A percentile compares a stretch with the other conserved stretches of the same genome.
phyloP scores from a whole-genome alignment of 805 yeast genomes.

The Suhomyces tanzawaensis region DNA sequence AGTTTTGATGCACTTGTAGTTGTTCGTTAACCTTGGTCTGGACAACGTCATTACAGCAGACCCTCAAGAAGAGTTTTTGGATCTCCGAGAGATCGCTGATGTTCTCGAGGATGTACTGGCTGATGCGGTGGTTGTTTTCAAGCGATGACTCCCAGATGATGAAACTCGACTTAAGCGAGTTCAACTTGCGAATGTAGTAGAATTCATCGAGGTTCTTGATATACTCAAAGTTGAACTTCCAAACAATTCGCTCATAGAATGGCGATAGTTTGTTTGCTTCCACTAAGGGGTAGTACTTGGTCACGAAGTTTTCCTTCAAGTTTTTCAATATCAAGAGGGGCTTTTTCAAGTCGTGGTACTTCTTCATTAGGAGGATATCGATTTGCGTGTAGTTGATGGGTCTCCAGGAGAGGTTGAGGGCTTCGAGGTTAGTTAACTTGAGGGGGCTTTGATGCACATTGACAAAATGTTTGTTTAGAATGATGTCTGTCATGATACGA shows the following conservation, averaged over 20 bases:
- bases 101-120: slow-evolving; percentile 15
- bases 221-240: slow-evolving; percentile 42
- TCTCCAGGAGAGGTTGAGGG: slow-evolving; percentile 10
- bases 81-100: slow-evolving; percentile 17
- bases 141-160: slow-evolving; percentile 40
- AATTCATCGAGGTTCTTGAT: slow-evolving; percentile 19
- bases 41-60: slow-evolving; percentile 16
- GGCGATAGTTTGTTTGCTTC: slow-evolving; percentile 22
- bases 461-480: slow-evolving; percentile 24
- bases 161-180: slow-evolving; percentile 23
- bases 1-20: slow-evolving; percentile 9
- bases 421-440: slow-evolving; percentile 6
- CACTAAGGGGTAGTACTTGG: slow-evolving; percentile 25
- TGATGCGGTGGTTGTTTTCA: slow-evolving; percentile 8
- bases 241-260: slow-evolving; percentile 40
- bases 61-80: slow-evolving; percentile 24
- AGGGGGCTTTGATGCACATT: slow-evolving; percentile 18
- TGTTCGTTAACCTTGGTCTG: slow-evolving; percentile 15
- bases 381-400: slow-evolving; percentile 29
- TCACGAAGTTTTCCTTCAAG: slow-evolving; percentile 27
- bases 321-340: slow-evolving; percentile 31
- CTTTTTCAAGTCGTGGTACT: slow-evolving; percentile 32
- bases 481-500: slow-evolving; percentile 23
- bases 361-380: slow-evolving; percentile 33
- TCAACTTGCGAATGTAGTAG: slow-evolving; percentile 21